Conservation (phyloP, 2,329 filamentous ascomycete species). For the Cephalotrichum gorgonifer region DNA sequence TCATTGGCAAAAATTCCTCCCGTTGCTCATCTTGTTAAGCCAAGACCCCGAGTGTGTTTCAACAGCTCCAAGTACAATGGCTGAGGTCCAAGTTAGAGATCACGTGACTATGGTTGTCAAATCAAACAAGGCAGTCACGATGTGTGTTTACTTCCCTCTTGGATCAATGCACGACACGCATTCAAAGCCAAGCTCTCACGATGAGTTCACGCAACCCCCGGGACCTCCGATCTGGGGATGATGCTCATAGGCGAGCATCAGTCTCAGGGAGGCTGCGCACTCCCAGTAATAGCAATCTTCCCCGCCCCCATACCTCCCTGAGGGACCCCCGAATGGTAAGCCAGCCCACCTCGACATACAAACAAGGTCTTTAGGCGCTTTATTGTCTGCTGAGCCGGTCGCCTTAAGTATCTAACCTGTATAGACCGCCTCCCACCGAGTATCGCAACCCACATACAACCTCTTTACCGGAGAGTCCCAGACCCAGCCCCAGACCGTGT, state of each 20-base stretch:
- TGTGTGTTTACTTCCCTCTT: background rate
- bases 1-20: too few species aligned
- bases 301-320: constrained; percentile 22
- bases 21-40: too few species aligned
- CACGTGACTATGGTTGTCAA: too few species aligned
- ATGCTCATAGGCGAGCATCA: constrained; percentile 18
- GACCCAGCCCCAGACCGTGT: constrained; percentile 9
- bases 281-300: constrained; percentile 17
- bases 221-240: constrained; percentile 13
- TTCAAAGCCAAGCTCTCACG: constrained; percentile 7
- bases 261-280: constrained; percentile 21
- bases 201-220: constrained; percentile 24
- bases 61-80: too few species aligned
- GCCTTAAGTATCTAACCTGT: background rate
- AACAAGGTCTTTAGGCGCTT: too few species aligned
- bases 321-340: constrained; percentile 28
- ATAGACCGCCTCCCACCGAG: constrained; percentile 34
- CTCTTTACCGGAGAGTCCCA: constrained; percentile 44
- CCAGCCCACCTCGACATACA: too few species aligned
- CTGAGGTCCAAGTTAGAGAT: too few species aligned
- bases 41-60: too few species aligned
- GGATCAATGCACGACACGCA: background rate
- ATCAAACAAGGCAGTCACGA: too few species aligned
- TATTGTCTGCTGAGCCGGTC: too few species aligned
- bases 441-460: constrained; percentile 48